A percentile compares a stretch with the other conserved stretches of the same genome.
phyloP scores from a whole-genome alignment of 2,329 filamentous ascomycete species.

The Fusarium sarcochroum region DNA sequence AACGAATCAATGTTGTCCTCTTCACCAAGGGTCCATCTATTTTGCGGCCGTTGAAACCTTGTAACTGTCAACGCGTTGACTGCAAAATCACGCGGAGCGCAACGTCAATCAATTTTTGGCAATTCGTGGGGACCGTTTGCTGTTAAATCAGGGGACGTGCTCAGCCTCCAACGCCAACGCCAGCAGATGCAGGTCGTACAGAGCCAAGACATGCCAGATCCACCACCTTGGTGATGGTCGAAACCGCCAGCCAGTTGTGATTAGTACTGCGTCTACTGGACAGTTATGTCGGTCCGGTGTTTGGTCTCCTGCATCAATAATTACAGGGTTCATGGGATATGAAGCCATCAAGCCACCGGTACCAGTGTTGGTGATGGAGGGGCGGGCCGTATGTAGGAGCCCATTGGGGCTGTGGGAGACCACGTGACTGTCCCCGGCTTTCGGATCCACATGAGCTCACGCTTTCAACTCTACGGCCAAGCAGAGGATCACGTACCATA shows the following conservation, averaged over 20 bases:
- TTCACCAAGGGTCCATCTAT: no score
- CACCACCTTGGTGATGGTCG: no score
- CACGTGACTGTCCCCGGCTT: slow-evolving; percentile 16
- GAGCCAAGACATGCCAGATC: no score
- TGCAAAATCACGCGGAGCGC: neutral
- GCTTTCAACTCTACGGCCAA: slow-evolving; percentile 12
- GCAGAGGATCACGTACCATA: slow-evolving; percentile 2
- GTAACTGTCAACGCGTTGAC: no score
- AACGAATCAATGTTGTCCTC: neutral
- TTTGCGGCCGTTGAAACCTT: neutral
- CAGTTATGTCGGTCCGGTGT: no score
- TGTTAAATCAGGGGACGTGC: neutral
- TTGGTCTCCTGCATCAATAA: neutral
- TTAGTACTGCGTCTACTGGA: no score
- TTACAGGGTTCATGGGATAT: neutral
- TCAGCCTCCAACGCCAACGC: neutral
- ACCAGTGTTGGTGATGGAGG: no score
- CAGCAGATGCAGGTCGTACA: neutral
- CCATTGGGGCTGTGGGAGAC: neutral
- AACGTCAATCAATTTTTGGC: neutral
- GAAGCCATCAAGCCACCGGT: no score
- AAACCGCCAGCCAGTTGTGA: no score
- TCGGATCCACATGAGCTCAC: slow-evolving; percentile 41
- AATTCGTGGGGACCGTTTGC: neutral
- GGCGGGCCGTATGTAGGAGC: no score